These are phyloP conservation scores for Trichoderma oligosporum DNA, from an alignment of 2,329 filamentous ascomycete species.

Conservation along the genomic window DNA sequence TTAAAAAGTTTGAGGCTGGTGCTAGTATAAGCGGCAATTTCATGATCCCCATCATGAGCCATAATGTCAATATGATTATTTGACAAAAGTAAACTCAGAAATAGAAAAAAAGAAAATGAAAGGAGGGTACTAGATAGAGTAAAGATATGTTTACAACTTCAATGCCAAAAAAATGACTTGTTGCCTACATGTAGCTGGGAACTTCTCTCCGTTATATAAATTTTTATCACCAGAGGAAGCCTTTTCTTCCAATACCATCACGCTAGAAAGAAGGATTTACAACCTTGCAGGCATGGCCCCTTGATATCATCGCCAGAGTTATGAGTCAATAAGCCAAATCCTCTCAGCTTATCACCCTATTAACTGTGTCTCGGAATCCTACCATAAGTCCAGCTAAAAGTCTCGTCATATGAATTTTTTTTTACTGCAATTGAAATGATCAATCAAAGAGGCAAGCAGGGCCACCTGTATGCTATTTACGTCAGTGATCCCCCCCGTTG, in stretches of 20 bases:
- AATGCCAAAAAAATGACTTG: no score
- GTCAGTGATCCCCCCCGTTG: not conserved
- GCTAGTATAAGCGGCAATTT: not conserved
- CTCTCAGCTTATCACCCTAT: not conserved
- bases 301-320: not conserved
- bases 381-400: not conserved
- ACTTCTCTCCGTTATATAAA: not conserved
- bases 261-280: not conserved
- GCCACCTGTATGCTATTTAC: not conserved
- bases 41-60: not conserved
- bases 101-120: no score
- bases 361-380: not conserved
- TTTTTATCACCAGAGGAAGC: not conserved
- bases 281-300: no score
- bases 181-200: no score
- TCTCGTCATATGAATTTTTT: not conserved
- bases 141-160: no score
- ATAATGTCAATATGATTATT: not conserved
- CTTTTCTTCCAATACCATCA: not conserved
- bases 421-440: not conserved
- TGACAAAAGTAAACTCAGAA: not conserved
- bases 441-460: not conserved
- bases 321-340: not conserved
- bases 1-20: not conserved
- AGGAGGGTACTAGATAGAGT: no score